Evolutionary conservation across 2,329 filamentous ascomycete species (phyloP).

Genomic region (Bisporella sp.): DNA sequence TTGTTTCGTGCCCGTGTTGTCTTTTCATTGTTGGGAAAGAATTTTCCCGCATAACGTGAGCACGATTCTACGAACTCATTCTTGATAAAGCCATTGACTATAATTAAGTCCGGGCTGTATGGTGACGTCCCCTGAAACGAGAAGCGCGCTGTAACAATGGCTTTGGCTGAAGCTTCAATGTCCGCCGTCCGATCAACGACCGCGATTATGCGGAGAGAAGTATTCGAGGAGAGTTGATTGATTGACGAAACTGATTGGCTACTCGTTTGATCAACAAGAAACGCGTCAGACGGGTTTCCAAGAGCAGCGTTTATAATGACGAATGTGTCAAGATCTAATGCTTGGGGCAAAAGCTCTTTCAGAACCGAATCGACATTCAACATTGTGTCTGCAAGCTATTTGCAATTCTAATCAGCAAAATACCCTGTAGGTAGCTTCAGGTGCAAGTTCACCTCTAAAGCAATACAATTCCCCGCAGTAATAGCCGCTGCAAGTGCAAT

Average conservation of each 20-base stretch:
- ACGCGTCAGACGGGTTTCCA: slow-evolving; percentile 15
- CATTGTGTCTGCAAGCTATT: neutral
- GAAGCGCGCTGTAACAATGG: slow-evolving; percentile 47
- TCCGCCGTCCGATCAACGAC: slow-evolving; percentile 56
- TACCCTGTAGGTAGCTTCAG: neutral
- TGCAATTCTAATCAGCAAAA: neutral
- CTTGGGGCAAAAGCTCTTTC: slow-evolving; percentile 29
- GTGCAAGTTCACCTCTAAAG: slow-evolving; percentile 35
- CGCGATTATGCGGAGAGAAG: slow-evolving; percentile 37
- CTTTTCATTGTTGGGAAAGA: neutral
- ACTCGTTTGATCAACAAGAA: slow-evolving; percentile 9
- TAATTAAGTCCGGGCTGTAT: slow-evolving; percentile 54
- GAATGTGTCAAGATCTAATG: slow-evolving; percentile 43
- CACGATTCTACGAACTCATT: slow-evolving; percentile 35
- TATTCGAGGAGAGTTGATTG: slow-evolving; percentile 26
- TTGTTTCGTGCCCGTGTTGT: too few species aligned
- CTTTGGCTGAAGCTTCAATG: slow-evolving; percentile 43
- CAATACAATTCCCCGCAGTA: slow-evolving; percentile 43
- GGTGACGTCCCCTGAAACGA: slow-evolving; percentile 47
- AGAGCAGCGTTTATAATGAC: slow-evolving; percentile 29
- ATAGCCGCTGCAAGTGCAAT: slow-evolving; percentile 38
- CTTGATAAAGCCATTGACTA: slow-evolving; percentile 54
- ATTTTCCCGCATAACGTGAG: slow-evolving; percentile 21
- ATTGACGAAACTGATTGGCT: neutral
- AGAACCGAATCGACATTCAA: slow-evolving; percentile 30